Conservation (phyloP, 352 stramenopile genomes). For the Pythium apleroticum region DNA sequence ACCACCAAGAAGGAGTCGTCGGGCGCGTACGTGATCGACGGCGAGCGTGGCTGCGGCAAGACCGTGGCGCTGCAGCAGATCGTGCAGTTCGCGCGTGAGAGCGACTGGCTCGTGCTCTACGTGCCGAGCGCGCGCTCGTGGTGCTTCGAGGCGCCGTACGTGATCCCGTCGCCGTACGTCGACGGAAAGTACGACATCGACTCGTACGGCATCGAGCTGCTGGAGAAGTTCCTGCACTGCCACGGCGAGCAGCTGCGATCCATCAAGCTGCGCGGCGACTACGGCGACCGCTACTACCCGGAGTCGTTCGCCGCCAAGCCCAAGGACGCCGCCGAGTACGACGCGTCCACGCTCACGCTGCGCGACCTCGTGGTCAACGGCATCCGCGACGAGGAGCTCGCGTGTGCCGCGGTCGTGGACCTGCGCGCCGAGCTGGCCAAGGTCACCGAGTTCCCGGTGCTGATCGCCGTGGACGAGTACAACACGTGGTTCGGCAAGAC, state of each 20-base stretch:
- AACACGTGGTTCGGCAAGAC: conserved; percentile 87
- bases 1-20: conserved; percentile 45
- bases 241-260: conserved; percentile 68
- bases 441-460: conserved; percentile 81
- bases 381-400: conserved; percentile 80
- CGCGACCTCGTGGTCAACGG: conserved; percentile 77
- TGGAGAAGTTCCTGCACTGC: conserved; percentile 79
- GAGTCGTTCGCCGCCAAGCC: conserved; percentile 72
- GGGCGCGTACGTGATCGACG: conserved; percentile 73
- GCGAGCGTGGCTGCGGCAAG: conserved; percentile 81
- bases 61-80: conserved; percentile 85
- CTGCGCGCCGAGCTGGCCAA: conserved; percentile 74
- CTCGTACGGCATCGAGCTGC: conserved; percentile 70
- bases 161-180: conserved; percentile 80
- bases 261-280: conserved; percentile 65
- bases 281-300: conserved; percentile 80
- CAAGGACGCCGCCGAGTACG: conserved; percentile 56
- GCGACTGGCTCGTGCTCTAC: conserved; percentile 85
- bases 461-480: conserved; percentile 89
- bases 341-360: conserved; percentile 63
- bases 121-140: conserved; percentile 75
- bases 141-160: conserved; percentile 78
- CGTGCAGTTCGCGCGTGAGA: conserved; percentile 85
- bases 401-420: conserved; percentile 79
- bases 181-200: conserved; percentile 88